Percentiles rank a stretch among this genome's conserved stretches.
Conservation (phyloP, 495 filamentous ascomycete species). For the Entonaema liquescens region DNA sequence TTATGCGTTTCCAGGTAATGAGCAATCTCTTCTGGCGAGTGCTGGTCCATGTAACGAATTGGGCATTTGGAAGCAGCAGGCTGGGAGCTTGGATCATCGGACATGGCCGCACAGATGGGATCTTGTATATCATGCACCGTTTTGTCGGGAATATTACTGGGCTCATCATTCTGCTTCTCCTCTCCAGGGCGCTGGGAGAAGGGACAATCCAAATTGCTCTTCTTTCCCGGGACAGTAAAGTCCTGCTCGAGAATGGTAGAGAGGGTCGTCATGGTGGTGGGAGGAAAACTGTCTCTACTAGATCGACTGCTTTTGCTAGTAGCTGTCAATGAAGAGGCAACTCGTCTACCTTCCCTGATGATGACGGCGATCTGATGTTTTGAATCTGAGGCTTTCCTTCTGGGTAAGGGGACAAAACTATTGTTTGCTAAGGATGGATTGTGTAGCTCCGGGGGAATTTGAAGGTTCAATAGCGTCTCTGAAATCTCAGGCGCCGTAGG, state of each 20-base stretch:
- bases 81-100: conserved; percentile 60
- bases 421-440: conserved; percentile 53
- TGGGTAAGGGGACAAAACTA: conserved; percentile 61
- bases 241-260: conserved; percentile 69
- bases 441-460: conserved; percentile 62
- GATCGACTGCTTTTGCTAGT: conserved; percentile 50
- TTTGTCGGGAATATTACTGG: conserved; percentile 11
- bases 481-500: conserved; percentile 60
- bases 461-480: conserved; percentile 62
- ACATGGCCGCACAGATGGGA: conserved; percentile 69
- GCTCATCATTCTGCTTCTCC: conserved; percentile 31
- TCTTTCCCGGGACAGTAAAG: conserved; percentile 70
- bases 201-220: conserved; percentile 68
- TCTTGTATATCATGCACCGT: conserved; percentile 59
- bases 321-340: conserved; percentile 53
- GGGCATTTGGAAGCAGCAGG: conserved; percentile 74
- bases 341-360: conserved; percentile 63
- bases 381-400: conserved; percentile 50
- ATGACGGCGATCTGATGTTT: conserved; percentile 63
- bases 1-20: conserved; percentile 91
- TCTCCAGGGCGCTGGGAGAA: conserved; percentile 54
- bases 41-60: conserved; percentile 87
- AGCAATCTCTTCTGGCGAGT: conserved; percentile 90
- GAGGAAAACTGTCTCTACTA: conserved; percentile 52
- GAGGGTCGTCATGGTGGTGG: conserved; percentile 56